Evolutionary conservation across 129 eudicot species (phyloP).

Genomic region (Flaveria sonorensis): DNA sequence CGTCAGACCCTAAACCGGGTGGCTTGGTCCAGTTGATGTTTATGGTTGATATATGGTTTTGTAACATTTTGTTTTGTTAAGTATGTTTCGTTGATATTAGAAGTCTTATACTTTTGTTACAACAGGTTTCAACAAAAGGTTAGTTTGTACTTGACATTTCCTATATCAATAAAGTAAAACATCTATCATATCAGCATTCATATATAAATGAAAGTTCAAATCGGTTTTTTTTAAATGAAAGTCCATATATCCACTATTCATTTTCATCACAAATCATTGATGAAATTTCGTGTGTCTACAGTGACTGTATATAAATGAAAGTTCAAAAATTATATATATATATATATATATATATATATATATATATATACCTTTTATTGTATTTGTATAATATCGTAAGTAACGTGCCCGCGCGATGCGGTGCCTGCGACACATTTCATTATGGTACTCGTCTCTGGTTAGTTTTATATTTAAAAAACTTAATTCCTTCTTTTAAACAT

Average conservation of each 20-base stretch:
- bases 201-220: too few species aligned
- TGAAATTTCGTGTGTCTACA: not conserved
- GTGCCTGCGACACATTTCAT: too few species aligned
- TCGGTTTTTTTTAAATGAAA: too few species aligned
- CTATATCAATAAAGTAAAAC: not conserved
- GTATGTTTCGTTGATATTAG: not conserved
- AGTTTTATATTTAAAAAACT: too few species aligned
- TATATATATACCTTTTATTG: too few species aligned
- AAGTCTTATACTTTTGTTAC: not conserved
- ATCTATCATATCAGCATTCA: not conserved
- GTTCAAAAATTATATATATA: too few species aligned
- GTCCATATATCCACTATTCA: not conserved
- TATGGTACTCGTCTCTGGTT: too few species aligned
- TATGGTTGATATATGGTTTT: constrained; percentile 2
- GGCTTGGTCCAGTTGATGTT: not conserved
- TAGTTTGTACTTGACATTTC: not conserved
- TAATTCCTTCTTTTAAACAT: too few species aligned
- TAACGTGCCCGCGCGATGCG: too few species aligned
- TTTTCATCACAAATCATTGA: not conserved
- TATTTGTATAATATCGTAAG: too few species aligned
- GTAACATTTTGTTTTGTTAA: not conserved
- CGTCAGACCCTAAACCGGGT: not conserved
- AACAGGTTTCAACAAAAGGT: not conserved
- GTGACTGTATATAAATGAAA: too few species aligned
- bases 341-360: too few species aligned